phyloP scores from a whole-genome alignment of 2,329 filamentous ascomycete genomes.

The Cucurbitaria berberidis region DNA sequence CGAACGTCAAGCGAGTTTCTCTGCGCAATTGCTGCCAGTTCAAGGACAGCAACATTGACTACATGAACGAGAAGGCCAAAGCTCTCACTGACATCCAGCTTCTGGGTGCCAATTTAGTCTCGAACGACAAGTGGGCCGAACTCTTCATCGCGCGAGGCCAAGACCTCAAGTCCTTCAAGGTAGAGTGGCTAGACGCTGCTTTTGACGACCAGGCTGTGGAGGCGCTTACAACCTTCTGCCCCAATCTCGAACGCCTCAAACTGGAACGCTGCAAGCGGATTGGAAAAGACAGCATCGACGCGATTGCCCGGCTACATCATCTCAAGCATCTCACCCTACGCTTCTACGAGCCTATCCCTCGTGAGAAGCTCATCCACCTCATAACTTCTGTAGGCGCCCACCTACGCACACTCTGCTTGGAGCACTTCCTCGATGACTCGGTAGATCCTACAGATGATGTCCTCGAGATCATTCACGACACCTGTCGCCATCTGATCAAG shows the following conservation, averaged over 20 bases:
- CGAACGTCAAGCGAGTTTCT: conserved; percentile 72
- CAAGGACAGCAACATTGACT: conserved; percentile 83
- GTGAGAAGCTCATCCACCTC: conserved; percentile 65
- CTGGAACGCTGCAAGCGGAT: conserved; percentile 80
- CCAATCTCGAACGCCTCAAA: conserved; percentile 76
- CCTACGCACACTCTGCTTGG: conserved; percentile 79
- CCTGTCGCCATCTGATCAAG: conserved; percentile 73
- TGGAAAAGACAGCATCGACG: conserved; percentile 67
- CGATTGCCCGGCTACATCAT: conserved; percentile 66
- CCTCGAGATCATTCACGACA: conserved; percentile 71
- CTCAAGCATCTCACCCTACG: conserved; percentile 80
- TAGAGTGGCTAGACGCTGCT: conserved; percentile 84
- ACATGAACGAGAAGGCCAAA: conserved; percentile 74
- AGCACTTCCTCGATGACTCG: conserved; percentile 69
- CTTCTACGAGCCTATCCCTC: conserved; percentile 63
- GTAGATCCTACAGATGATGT: conserved; percentile 61
- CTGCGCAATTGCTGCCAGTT: conserved; percentile 88
- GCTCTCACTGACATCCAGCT: conserved; percentile 76
- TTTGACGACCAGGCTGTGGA: conserved; percentile 74
- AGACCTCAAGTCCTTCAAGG: conserved; percentile 70
- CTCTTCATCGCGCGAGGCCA: conserved; percentile 71
- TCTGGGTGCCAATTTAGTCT: conserved; percentile 83
- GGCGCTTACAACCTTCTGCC: conserved; percentile 68
- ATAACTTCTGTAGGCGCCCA: conserved; percentile 67
- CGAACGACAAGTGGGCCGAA: conserved; percentile 74